Percentiles rank a stretch among this genome's conserved stretches.
phyloP scores from a whole-genome alignment of 495 filamentous ascomycete species.

The Neurospora sp. region DNA sequence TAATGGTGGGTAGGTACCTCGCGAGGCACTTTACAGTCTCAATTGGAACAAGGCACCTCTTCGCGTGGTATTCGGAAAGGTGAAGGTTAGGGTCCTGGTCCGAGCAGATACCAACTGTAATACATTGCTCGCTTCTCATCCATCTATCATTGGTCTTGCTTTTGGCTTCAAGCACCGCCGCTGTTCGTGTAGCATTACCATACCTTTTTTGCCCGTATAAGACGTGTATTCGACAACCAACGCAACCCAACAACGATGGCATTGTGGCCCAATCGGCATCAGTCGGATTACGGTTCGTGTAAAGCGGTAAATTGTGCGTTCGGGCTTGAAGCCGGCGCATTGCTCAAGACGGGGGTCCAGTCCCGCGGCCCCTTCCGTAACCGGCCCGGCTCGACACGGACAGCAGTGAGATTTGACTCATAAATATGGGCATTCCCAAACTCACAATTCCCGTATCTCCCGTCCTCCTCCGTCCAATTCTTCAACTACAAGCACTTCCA shows the following conservation, averaged over 20 bases:
- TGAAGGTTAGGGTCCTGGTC: not conserved
- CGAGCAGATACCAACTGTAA: not conserved
- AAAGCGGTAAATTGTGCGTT: not conserved
- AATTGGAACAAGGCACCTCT: not conserved
- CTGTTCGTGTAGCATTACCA: not conserved
- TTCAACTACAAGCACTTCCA: not conserved
- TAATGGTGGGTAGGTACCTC: not conserved
- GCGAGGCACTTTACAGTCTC: not conserved
- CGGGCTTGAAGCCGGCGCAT: not conserved
- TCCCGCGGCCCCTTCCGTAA: no score
- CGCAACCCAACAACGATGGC: not conserved
- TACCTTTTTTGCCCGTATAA: no score
- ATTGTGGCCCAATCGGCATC: not conserved
- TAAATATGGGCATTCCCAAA: not conserved
- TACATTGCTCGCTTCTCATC: not conserved
- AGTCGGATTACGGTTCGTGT: not conserved
- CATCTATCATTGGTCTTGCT: not conserved
- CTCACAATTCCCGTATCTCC: not conserved
- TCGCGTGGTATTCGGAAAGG: not conserved
- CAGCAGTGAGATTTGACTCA: not conserved
- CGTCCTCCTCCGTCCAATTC: not conserved
- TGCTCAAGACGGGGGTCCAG: not conserved
- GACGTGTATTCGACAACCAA: not conserved
- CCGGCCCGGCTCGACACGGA: not conserved
- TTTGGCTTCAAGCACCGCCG: not conserved